Conservation (phyloP, 2,329 filamentous ascomycete species). For the Diaporthe ilicicola region DNA sequence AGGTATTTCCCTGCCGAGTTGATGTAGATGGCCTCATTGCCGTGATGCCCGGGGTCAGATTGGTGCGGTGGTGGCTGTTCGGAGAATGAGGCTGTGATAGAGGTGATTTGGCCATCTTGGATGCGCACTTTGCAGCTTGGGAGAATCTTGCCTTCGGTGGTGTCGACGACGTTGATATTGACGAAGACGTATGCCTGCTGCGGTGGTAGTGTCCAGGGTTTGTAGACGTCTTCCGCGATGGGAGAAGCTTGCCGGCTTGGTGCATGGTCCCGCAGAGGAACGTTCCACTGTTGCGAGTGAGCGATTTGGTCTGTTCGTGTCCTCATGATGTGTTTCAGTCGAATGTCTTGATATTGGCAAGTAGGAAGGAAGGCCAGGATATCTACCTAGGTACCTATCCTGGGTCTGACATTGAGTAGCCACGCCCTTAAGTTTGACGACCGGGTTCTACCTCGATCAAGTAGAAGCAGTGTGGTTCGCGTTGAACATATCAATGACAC, state of each 20-base stretch:
- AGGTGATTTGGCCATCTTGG: conserved; percentile 45
- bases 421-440: too few relatives aligned
- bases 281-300: background rate
- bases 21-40: conserved; percentile 38
- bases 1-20: conserved; percentile 55
- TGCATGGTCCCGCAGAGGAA: background rate
- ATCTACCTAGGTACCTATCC: too few relatives aligned
- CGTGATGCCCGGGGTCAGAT: too few relatives aligned
- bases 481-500: background rate
- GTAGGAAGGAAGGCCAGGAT: too few relatives aligned
- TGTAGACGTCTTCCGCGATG: conserved; percentile 38
- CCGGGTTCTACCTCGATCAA: too few relatives aligned
- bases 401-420: too few relatives aligned
- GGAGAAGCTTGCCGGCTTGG: background rate
- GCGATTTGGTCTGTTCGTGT: background rate
- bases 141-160: conserved; percentile 44
- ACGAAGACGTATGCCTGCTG: conserved; percentile 47
- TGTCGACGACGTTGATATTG: conserved; percentile 55
- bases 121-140: conserved; percentile 44
- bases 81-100: conserved; percentile 27
- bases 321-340: background rate
- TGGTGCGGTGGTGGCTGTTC: background rate
- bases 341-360: too few relatives aligned
- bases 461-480: background rate
- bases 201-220: conserved; percentile 46